Conservation (phyloP, 257 asterid species). For the Rubia yunnanensis region DNA sequence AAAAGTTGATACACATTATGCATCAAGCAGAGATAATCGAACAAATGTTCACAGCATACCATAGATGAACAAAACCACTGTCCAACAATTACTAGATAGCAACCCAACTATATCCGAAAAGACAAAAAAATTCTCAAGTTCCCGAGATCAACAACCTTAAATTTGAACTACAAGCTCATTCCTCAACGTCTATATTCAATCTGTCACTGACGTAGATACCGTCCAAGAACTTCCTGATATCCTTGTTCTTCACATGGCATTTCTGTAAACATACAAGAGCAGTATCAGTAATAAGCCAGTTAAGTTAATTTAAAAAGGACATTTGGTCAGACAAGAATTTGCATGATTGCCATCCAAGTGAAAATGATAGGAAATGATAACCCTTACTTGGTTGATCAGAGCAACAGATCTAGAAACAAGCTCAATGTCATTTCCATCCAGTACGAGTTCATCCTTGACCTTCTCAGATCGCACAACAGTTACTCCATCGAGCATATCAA, state of each 20-base stretch:
- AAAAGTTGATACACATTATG: no score
- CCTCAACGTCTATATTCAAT: constrained; percentile 58
- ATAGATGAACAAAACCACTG: no score
- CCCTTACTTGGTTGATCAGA: constrained; percentile 56
- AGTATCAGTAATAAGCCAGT: background rate
- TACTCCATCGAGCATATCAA: constrained; percentile 84
- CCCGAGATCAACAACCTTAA: background rate
- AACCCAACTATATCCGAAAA: background rate
- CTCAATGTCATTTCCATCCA: constrained; percentile 79
- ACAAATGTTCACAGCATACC: no score
- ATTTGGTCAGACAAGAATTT: background rate
- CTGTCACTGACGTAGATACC: constrained; percentile 85
- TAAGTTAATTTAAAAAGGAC: background rate
- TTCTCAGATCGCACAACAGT: constrained; percentile 63
- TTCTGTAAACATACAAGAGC: constrained; percentile 29
- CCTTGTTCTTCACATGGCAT: constrained; percentile 90
- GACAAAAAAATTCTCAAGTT: background rate
- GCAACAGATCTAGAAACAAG: constrained; percentile 75
- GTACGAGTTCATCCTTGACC: constrained; percentile 69
- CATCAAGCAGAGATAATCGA: no score
- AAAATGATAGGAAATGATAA: background rate
- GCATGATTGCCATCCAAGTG: no score
- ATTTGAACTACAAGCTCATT: constrained; percentile 17
- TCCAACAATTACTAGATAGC: no score
- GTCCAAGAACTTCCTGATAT: constrained; percentile 73